phyloP scores from a whole-genome alignment of 78 protist genomes.

The Tieghemostelium lacteum region DNA sequence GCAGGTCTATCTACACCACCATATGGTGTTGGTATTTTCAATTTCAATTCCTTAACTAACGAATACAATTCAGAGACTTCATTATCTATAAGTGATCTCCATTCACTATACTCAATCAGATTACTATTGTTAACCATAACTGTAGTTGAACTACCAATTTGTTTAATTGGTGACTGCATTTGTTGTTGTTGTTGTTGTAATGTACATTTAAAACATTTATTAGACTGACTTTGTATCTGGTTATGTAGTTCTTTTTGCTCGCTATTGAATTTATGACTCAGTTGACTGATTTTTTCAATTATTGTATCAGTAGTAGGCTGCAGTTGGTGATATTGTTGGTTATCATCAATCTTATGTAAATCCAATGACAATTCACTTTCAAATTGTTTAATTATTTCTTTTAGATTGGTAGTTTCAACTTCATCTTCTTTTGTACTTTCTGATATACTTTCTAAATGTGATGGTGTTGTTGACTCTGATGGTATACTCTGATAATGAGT shows the following conservation, averaged over 20 bases:
- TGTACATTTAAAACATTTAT: neutral
- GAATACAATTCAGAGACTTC: conserved; percentile 32
- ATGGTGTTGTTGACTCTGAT: neutral
- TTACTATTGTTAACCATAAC: neutral
- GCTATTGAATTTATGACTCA: no score
- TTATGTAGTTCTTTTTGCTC: neutral
- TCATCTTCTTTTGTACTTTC: neutral
- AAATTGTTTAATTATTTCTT: no score
- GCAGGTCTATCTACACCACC: neutral
- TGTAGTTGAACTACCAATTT: neutral
- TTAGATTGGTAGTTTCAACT: neutral
- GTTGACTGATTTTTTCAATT: neutral
- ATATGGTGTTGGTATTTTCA: neutral
- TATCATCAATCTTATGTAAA: neutral
- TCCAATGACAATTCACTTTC: neutral
- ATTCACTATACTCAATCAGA: conserved; percentile 16
- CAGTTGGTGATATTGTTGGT: neutral
- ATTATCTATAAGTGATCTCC: conserved; percentile 53
- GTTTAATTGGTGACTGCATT: neutral
- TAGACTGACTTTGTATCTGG: neutral
- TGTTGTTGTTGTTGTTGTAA: neutral
- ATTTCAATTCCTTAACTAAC: conserved; percentile 41
- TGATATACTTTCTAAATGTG: neutral
- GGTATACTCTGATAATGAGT: neutral
- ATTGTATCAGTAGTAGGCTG: neutral